Evolutionary conservation across 768 basidiomycete species (phyloP).

Genomic region (Lactarius trivialis): DNA sequence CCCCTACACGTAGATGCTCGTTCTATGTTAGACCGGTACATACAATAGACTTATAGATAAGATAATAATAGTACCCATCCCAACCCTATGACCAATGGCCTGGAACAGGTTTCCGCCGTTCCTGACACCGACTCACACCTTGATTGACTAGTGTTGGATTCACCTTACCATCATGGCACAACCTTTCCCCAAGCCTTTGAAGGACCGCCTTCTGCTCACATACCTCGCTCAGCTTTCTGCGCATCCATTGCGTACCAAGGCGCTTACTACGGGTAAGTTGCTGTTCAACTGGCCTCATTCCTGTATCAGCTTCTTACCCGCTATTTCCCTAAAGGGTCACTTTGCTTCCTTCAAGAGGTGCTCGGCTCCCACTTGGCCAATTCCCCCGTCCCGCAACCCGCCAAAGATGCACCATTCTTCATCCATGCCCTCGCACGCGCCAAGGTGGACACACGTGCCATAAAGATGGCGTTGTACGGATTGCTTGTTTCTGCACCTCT

Average conservation of each 20-base stretch:
- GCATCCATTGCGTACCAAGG: slow-evolving; percentile 76
- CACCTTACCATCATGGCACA: slow-evolving; percentile 22
- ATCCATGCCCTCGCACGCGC: slow-evolving; percentile 46
- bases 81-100: neutral
- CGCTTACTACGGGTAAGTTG: slow-evolving; percentile 57
- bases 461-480: slow-evolving; percentile 83
- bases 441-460: slow-evolving; percentile 61
- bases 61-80: slow-evolving; percentile 7
- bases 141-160: neutral
- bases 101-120: neutral
- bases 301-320: neutral
- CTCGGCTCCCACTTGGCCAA: slow-evolving; percentile 68
- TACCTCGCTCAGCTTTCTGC: slow-evolving; percentile 63
- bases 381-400: slow-evolving; percentile 42
- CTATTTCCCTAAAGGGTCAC: slow-evolving; percentile 26
- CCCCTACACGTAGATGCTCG: neutral
- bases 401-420: slow-evolving; percentile 49
- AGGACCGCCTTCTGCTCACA: slow-evolving; percentile 50
- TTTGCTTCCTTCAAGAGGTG: slow-evolving; percentile 65
- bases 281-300: slow-evolving; percentile 7
- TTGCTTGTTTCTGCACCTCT: slow-evolving; percentile 80
- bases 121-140: neutral
- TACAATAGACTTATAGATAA: slow-evolving; percentile 12
- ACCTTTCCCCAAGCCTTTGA: slow-evolving; percentile 21
- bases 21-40: neutral